These are phyloP conservation scores for Termitomyces sp. DNA, from an alignment of 768 basidiomycete species.

Conservation along the genomic window DNA sequence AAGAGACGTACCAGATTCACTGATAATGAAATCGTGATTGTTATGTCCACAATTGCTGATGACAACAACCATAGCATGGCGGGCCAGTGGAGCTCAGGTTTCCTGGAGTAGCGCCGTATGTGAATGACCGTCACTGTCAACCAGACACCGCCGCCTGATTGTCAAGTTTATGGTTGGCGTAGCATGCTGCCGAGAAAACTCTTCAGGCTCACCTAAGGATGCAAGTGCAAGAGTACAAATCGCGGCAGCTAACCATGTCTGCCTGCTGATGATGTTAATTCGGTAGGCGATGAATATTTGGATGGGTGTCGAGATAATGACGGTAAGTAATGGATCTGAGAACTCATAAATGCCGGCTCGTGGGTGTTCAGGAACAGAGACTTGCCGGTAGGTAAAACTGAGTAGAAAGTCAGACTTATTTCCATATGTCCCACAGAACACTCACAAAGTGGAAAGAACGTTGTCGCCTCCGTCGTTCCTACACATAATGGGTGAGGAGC, in stretches of 20 bases:
- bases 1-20: conserved; percentile 29
- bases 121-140: conserved; percentile 29
- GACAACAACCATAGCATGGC: conserved; percentile 43
- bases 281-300: conserved; percentile 45
- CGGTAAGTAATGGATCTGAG: conserved; percentile 22
- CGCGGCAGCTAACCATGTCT: conserved; percentile 26
- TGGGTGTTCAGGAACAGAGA: too few species aligned
- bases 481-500: not conserved
- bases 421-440: not conserved
- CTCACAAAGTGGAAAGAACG: conserved; percentile 31
- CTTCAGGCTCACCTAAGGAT: conserved; percentile 26
- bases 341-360: not conserved
- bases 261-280: conserved; percentile 37
- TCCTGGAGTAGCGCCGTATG: conserved; percentile 33
- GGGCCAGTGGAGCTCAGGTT: conserved; percentile 40
- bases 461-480: conserved; percentile 30
- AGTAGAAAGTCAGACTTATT: not conserved
- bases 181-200: too few species aligned
- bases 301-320: conserved; percentile 38
- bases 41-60: conserved; percentile 36
- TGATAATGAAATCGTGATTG: conserved; percentile 37
- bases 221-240: conserved; percentile 31
- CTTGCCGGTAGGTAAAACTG: conserved; percentile 23
- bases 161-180: not conserved
- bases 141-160: conserved; percentile 39